Conservation (phyloP, 148 eudicot genomes). For the Heliamphora exappendiculata region DNA sequence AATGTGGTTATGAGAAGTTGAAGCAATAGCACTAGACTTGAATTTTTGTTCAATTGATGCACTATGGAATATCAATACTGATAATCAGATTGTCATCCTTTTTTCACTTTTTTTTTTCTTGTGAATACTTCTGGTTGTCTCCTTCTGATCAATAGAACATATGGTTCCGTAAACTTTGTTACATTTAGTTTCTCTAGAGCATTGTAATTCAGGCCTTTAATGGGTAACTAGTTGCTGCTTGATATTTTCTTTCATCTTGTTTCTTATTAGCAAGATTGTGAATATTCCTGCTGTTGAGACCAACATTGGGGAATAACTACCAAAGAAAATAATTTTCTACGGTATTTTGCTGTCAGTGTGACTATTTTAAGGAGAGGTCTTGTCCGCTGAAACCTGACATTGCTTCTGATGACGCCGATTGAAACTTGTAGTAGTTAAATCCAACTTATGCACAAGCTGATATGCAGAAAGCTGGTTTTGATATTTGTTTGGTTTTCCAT, state of each 20-base stretch:
- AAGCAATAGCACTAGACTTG: background rate
- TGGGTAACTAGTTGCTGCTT: background rate
- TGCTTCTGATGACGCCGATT: background rate
- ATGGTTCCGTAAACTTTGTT: background rate
- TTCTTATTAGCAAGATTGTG: background rate
- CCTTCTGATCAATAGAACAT: background rate
- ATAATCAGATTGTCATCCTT: background rate
- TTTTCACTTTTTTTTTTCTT: background rate
- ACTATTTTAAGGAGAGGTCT: background rate
- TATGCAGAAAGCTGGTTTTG: background rate
- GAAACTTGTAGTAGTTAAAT: background rate
- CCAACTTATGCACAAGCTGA: background rate
- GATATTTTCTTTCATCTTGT: background rate
- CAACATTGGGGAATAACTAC: background rate
- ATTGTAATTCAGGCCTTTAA: background rate
- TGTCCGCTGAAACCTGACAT: background rate
- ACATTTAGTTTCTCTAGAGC: background rate
- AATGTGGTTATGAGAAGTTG: background rate
- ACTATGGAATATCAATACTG: background rate
- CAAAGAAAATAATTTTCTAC: background rate
- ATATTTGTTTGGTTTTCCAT: no score
- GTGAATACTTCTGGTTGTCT: background rate
- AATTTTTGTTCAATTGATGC: constrained; percentile 4
- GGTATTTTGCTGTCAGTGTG: background rate
- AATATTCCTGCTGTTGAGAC: background rate